Evolutionary conservation across 495 filamentous ascomycete species (phyloP).

Genomic region (Xylaria sp.): DNA sequence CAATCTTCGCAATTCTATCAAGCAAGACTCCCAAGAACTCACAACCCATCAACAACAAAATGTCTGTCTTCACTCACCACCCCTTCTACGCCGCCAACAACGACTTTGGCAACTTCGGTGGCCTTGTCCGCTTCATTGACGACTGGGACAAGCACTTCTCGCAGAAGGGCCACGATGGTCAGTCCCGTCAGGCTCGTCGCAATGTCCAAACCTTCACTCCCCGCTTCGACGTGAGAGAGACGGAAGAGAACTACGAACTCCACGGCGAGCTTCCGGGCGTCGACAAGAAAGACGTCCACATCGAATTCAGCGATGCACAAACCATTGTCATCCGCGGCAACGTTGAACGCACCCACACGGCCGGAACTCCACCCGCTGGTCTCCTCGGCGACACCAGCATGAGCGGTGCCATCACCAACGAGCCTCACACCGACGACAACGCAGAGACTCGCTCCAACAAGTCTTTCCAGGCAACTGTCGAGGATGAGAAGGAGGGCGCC

Average conservation of each 20-base stretch:
- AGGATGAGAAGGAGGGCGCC: slow-evolving; percentile 55
- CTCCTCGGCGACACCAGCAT: slow-evolving; percentile 37
- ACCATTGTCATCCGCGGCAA: slow-evolving; percentile 78
- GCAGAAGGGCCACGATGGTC: slow-evolving; percentile 36
- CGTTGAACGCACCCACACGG: slow-evolving; percentile 63
- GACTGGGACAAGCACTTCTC: slow-evolving; percentile 68
- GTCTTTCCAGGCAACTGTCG: slow-evolving; percentile 64
- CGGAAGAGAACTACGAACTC: slow-evolving; percentile 72
- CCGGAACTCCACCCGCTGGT: slow-evolving; percentile 49
- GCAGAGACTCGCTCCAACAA: slow-evolving; percentile 35
- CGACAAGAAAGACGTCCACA: slow-evolving; percentile 74
- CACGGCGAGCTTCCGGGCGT: slow-evolving; percentile 89
- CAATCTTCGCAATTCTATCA: background rate
- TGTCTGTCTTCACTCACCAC: slow-evolving; percentile 70
- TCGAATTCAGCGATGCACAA: slow-evolving; percentile 83
- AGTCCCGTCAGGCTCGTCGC: slow-evolving; percentile 21
- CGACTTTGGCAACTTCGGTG: slow-evolving; percentile 56
- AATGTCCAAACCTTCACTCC: slow-evolving; percentile 64
- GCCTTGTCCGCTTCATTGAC: slow-evolving; percentile 79
- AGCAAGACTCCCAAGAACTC: slow-evolving; percentile 26
- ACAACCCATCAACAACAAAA: slow-evolving; percentile 46
- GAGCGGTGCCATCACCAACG: slow-evolving; percentile 46
- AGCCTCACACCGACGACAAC: slow-evolving; percentile 72
- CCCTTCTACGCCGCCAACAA: slow-evolving; percentile 52
- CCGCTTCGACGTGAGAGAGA: slow-evolving; percentile 82